phyloP scores from a whole-genome alignment of 176 grass and related monocot species.

The Tillandsia leiboldiana region DNA sequence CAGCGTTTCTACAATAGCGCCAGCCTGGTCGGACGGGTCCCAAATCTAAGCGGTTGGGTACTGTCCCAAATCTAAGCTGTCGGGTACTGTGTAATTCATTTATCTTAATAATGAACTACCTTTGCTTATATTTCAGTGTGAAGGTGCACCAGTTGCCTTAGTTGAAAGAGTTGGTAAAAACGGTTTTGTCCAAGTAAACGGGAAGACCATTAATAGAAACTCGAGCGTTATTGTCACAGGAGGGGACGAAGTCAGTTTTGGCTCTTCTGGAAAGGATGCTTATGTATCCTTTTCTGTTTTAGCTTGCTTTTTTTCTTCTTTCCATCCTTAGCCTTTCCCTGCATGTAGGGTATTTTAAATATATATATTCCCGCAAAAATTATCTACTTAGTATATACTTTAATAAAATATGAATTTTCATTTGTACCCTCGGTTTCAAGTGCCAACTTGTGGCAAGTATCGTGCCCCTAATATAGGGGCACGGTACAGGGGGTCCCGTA shows the following conservation, averaged over 20 bases:
- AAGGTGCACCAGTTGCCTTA: conserved; percentile 31
- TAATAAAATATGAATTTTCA: too few relatives aligned
- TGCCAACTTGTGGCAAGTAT: too few relatives aligned
- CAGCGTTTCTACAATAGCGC: too few relatives aligned
- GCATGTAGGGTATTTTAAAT: conserved; percentile 10
- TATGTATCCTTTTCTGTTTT: conserved; percentile 63
- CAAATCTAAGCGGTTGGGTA: background rate
- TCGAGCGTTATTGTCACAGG: conserved; percentile 56
- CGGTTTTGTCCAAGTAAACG: conserved; percentile 69
- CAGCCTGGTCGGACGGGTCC: too few relatives aligned
- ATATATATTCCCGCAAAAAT: background rate
- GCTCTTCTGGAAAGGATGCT: conserved; percentile 64
- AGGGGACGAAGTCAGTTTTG: conserved; percentile 87
- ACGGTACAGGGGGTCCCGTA: too few relatives aligned
- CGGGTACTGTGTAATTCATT: too few relatives aligned
- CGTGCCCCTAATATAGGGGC: too few relatives aligned
- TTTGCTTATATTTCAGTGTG: conserved; percentile 21
- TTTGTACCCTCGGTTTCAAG: too few relatives aligned
- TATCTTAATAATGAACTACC: background rate
- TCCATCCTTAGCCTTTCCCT: conserved; percentile 8
- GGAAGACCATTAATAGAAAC: conserved; percentile 38
- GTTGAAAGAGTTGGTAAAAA: conserved; percentile 86
- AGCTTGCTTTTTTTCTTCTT: background rate
- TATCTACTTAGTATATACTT: too few relatives aligned
- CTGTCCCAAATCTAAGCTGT: background rate